Evolutionary conservation across 1,139 yeast species (phyloP).

Genomic region (Yamadazyma pseudoaaseri): DNA sequence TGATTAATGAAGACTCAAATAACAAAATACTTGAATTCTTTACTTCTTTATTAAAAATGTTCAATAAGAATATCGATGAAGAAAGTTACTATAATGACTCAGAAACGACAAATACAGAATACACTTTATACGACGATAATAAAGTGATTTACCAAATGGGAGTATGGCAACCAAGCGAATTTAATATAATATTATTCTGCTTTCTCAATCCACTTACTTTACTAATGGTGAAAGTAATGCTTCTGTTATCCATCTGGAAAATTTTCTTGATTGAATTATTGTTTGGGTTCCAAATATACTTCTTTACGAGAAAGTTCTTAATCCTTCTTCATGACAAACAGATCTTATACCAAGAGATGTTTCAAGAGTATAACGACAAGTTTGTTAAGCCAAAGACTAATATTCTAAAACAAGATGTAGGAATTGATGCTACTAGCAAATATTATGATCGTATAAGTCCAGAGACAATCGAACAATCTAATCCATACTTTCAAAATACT

Average conservation of each 20-base stretch:
- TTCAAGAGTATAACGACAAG: conserved; percentile 63
- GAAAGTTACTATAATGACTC: conserved; percentile 17
- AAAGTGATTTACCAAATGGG: conserved; percentile 51
- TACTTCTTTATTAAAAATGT: conserved; percentile 8
- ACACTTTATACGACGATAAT: conserved; percentile 15
- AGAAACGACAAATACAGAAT: conserved; percentile 16
- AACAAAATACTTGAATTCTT: conserved; percentile 9
- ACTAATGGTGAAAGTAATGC: conserved; percentile 33
- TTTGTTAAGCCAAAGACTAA: conserved; percentile 63
- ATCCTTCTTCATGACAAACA: conserved; percentile 57
- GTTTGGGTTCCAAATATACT: conserved; percentile 39
- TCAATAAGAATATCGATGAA: conserved; percentile 10
- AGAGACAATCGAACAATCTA: conserved; percentile 20
- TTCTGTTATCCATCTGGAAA: conserved; percentile 36
- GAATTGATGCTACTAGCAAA: conserved; percentile 55
- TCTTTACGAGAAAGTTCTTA: conserved; percentile 45
- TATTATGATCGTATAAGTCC: conserved; percentile 29
- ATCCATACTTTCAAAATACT: conserved; percentile 21
- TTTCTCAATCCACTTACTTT: conserved; percentile 59
- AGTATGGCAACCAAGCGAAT: conserved; percentile 61
- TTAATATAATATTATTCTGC: conserved; percentile 45
- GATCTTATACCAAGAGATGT: conserved; percentile 58
- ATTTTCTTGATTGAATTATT: conserved; percentile 33
- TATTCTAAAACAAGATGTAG: conserved; percentile 57
- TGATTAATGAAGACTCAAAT: conserved; percentile 6